Base-by-base conservation (phyloP, 352 stramenopile species). In the Globisporangium echinulatum region DNA sequence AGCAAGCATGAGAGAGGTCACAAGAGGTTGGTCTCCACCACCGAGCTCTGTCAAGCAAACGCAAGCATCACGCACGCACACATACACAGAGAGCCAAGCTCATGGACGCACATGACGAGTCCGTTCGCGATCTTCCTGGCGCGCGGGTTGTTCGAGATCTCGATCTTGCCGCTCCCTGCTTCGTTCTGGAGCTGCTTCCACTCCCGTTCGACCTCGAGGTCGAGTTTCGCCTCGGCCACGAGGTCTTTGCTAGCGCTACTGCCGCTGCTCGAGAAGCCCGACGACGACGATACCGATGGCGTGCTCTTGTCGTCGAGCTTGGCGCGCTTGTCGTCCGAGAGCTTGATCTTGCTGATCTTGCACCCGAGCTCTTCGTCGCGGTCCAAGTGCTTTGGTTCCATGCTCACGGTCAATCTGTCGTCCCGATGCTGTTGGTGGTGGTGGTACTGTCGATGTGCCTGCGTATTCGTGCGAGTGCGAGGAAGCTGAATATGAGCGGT, bases 121-220 rank as follows among this genome's bases (percentile, higher is more conserved):
- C 85, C 85, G 47, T 86, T 82, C 66, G 74, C 83, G 52, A 94
- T 87, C 58, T 68, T 80, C 54, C 75, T 75, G 36, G 80, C 78
- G 61, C 75, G 79, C 15, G 82, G 70, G 57, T 83, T 82, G 46
- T 67, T 86, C n/a, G 82, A 75, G 37, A 90, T 68, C 64, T 90
- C 78, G 62, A 94, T 90, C 49, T 83, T 83, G 7, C 78, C 79
- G 14, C 61, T 46, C 10, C 66, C 68, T 0, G 69, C 67, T 42
- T 87, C 79, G 44, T 79, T 74, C 58, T 86, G 79, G 7, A 90
- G 64, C 49, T 86, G 72, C 59, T 94, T 92, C 85, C 85, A 94
- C 66, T 94, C 85, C 10, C 75, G 70, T 64, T 94, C 82, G 14
- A 94, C 85, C 51, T 94, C 85, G 10, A 90, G 66, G 63, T 94